Percentiles rank a stretch among this genome's conserved stretches.
Conservation (phyloP, 352 stramenopile genomes). For the Phytophthora foliorum region DNA sequence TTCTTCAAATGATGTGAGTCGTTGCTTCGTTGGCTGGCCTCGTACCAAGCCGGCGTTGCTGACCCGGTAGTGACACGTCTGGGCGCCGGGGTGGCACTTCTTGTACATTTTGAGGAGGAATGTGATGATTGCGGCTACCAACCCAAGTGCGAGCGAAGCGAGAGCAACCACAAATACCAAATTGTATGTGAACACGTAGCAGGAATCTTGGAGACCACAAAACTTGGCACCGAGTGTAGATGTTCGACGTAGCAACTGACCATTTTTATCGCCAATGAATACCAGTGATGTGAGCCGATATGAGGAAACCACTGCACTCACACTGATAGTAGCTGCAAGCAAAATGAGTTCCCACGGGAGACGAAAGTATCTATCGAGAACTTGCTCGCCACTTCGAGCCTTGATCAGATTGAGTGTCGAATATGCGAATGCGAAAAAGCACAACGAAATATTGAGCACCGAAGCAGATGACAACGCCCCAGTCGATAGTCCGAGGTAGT, state of each 20-base stretch:
- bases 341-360: constrained; percentile 34
- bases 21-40: neutral
- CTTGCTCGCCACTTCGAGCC: constrained; percentile 24
- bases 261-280: constrained; percentile 29
- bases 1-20: constrained; percentile 30
- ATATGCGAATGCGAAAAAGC: constrained; percentile 36
- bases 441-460: constrained; percentile 26
- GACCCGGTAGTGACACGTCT: constrained; percentile 27
- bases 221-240: constrained; percentile 30
- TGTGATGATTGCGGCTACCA: constrained; percentile 22
- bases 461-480: constrained; percentile 29
- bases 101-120: constrained; percentile 18
- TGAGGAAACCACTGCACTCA: constrained; percentile 17
- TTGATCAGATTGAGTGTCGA: constrained; percentile 33
- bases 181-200: constrained; percentile 38
- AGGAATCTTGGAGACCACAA: constrained; percentile 39
- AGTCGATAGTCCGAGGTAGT: constrained; percentile 32
- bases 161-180: constrained; percentile 25
- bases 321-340: neutral
- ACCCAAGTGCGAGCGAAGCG: constrained; percentile 17
- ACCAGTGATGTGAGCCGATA: constrained; percentile 19
- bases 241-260: constrained; percentile 32
- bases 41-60: constrained; percentile 18
- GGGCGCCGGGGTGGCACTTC: constrained; percentile 4
- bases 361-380: constrained; percentile 29